Evolutionary conservation across 768 basidiomycete genomes (phyloP).

Genomic region (Termitomyces sp.): DNA sequence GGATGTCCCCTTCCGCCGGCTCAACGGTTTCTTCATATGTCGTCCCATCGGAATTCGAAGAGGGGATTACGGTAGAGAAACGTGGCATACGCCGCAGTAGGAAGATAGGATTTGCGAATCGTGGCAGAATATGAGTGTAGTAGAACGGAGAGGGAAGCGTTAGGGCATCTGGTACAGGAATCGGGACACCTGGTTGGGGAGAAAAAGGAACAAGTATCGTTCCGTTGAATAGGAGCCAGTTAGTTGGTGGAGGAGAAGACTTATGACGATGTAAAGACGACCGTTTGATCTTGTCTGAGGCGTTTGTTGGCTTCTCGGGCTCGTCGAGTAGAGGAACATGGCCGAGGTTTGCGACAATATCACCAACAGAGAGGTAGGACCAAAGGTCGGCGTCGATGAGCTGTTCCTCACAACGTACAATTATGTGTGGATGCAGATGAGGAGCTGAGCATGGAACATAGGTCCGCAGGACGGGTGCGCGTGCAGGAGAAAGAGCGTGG

Average conservation of each 20-base stretch:
- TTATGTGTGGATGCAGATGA: conserved; percentile 36
- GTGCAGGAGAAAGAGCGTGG: conserved; percentile 55
- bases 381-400: conserved; percentile 66
- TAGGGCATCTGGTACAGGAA: conserved; percentile 55
- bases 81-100: conserved; percentile 33
- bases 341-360: conserved; percentile 79
- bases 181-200: conserved; percentile 45
- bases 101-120: conserved; percentile 33
- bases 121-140: conserved; percentile 62
- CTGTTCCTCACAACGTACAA: conserved; percentile 65
- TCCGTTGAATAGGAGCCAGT: conserved; percentile 80
- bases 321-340: conserved; percentile 54
- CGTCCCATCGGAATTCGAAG: conserved; percentile 12
- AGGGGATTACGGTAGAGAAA: conserved; percentile 32
- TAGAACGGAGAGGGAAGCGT: conserved; percentile 74
- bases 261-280: conserved; percentile 4
- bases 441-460: conserved; percentile 69
- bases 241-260: conserved; percentile 21
- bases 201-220: conserved; percentile 53
- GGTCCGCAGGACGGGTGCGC: conserved; percentile 66
- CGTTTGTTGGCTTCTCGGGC: conserved; percentile 23
- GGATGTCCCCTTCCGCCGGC: conserved; percentile 9
- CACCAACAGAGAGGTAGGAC: conserved; percentile 73
- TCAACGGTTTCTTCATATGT: not conserved
- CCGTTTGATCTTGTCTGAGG: not conserved